Conservation (phyloP, 306 rosid genomes). For the Vigna hirtella region DNA sequence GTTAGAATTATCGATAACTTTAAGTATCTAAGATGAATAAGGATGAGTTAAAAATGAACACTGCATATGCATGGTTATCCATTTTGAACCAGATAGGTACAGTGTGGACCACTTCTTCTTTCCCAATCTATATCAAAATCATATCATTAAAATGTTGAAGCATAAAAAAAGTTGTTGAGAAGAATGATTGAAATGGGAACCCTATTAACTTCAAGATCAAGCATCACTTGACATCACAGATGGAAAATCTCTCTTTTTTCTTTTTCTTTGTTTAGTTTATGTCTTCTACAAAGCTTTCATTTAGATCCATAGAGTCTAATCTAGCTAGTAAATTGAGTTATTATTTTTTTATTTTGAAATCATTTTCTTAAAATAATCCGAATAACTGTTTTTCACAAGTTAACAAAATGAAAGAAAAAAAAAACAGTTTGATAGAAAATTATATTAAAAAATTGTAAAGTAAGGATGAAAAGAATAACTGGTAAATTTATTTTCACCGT, state of each 20-base stretch:
- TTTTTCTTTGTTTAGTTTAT: not conserved
- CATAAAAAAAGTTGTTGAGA: not conserved
- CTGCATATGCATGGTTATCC: not conserved
- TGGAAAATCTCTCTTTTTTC: not conserved
- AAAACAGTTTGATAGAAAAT: too few species aligned
- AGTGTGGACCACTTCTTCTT: not conserved
- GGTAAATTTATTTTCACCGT: too few species aligned
- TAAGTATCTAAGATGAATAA: not conserved
- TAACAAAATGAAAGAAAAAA: not conserved
- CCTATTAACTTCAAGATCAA: slow-evolving; percentile 22
- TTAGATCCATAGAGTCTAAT: not conserved
- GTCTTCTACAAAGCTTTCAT: not conserved
- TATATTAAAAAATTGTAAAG: too few species aligned
- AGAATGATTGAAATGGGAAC: not conserved
- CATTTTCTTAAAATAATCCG: not conserved
- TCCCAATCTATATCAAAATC: not conserved
- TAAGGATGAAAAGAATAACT: too few species aligned
- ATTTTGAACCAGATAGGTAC: not conserved
- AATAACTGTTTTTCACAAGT: not conserved
- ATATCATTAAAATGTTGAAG: not conserved
- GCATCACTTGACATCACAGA: not conserved
- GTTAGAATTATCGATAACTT: not conserved
- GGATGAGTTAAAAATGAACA: too few species aligned
- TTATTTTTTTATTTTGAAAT: not conserved
- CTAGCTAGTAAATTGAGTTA: not conserved